phyloP scores from a whole-genome alignment of 495 filamentous ascomycete species.

The Aspergillus incahuasiensis region DNA sequence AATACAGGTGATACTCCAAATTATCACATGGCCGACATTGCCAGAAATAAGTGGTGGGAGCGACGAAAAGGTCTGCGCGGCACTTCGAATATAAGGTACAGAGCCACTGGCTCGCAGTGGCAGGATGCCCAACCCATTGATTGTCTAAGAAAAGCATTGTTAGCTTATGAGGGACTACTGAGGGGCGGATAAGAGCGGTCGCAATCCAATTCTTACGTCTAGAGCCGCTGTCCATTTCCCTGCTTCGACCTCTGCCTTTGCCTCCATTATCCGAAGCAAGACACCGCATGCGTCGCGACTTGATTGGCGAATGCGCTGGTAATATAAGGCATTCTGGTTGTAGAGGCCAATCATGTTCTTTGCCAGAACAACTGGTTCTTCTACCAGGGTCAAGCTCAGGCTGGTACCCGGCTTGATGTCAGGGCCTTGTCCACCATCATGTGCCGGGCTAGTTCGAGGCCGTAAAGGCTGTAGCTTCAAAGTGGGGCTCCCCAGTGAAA shows the following conservation, averaged over 20 bases:
- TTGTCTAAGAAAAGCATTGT: slow-evolving; percentile 52
- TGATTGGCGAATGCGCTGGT: slow-evolving; percentile 55
- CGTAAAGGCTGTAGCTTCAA: slow-evolving; percentile 74
- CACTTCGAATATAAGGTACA: slow-evolving; percentile 65
- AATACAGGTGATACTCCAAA: slow-evolving; percentile 89
- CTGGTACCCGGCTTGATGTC: slow-evolving; percentile 47
- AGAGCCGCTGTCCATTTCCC: slow-evolving; percentile 72
- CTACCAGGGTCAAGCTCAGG: slow-evolving; percentile 77
- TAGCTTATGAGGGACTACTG: slow-evolving; percentile 1
- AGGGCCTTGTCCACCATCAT: slow-evolving; percentile 16
- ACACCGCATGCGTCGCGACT: slow-evolving; percentile 69
- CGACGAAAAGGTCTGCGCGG: slow-evolving; percentile 69
- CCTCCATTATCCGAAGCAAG: slow-evolving; percentile 72
- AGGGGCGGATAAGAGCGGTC: neutral
- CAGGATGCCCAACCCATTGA: slow-evolving; percentile 67
- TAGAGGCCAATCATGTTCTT: slow-evolving; percentile 78
- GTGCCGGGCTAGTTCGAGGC: slow-evolving; percentile 41
- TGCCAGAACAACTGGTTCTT: slow-evolving; percentile 77
- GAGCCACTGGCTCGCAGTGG: slow-evolving; percentile 67
- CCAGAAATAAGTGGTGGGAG: slow-evolving; percentile 72
- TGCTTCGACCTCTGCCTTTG: slow-evolving; percentile 64
- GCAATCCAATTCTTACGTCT: slow-evolving; percentile 57
- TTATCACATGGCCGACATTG: slow-evolving; percentile 81
- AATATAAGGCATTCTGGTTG: slow-evolving; percentile 67
- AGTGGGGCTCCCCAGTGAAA: slow-evolving; percentile 73